Evolutionary conservation across 345 rosid species (phyloP).

Genomic region (Lepidium africanum): DNA sequence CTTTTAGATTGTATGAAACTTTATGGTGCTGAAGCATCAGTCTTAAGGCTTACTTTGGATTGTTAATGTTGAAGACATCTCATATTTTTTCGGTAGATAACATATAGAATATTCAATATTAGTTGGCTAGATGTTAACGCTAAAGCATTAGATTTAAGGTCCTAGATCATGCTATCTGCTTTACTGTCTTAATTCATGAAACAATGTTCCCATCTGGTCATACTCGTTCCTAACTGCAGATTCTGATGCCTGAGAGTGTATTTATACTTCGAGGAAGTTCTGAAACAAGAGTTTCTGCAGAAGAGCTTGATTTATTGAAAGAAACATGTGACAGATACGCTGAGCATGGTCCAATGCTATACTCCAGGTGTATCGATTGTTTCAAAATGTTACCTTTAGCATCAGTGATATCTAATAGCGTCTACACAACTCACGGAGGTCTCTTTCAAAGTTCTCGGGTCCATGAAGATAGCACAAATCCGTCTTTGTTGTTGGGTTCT

Average conservation of each 20-base stretch:
- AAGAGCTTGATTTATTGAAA: slow-evolving; percentile 31
- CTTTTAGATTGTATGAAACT: neutral
- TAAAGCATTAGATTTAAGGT: neutral
- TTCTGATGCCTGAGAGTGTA: slow-evolving; percentile 37
- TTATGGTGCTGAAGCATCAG: neutral
- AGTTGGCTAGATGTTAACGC: neutral
- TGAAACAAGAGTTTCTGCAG: slow-evolving; percentile 33
- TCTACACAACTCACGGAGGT: slow-evolving; percentile 45
- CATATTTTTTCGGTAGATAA: neutral
- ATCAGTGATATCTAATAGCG: slow-evolving; percentile 25
- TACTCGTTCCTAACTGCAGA: slow-evolving; percentile 17
- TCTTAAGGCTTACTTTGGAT: neutral
- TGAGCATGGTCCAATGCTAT: slow-evolving; percentile 26
- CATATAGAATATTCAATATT: neutral
- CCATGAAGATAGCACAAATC: slow-evolving; percentile 14
- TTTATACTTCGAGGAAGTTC: slow-evolving; percentile 40
- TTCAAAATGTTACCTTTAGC: slow-evolving; percentile 37
- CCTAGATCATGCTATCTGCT: neutral
- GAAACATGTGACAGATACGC: slow-evolving; percentile 35
- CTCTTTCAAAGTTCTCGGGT: slow-evolving; percentile 29
- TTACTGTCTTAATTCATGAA: neutral
- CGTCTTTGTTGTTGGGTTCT: slow-evolving; percentile 31
- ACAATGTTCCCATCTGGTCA: neutral
- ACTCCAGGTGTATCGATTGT: slow-evolving; percentile 29
- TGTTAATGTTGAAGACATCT: neutral